phyloP scores from a whole-genome alignment of 2,329 filamentous ascomycete species.

The Venturia pyrina region DNA sequence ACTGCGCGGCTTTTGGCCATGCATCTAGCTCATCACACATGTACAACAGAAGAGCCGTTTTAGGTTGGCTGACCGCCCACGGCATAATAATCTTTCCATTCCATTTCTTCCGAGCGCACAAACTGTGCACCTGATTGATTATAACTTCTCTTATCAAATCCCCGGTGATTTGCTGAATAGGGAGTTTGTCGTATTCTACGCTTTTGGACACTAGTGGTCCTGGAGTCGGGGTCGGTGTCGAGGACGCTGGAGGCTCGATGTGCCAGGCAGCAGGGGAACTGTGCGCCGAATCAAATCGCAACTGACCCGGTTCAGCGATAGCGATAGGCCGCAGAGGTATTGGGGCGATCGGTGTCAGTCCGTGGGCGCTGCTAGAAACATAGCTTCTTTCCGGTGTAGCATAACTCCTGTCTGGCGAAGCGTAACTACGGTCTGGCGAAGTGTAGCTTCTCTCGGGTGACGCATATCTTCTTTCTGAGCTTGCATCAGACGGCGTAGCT shows the following conservation, averaged over 20 bases:
- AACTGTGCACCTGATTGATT: constrained; percentile 5
- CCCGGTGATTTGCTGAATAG: neutral
- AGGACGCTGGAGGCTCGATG: neutral
- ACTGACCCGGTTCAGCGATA: neutral
- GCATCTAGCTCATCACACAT: constrained; percentile 30
- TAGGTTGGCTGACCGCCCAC: constrained; percentile 30
- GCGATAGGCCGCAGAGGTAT: constrained; percentile 24
- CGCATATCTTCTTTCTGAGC: constrained; percentile 23
- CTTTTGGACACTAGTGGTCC: constrained; percentile 2
- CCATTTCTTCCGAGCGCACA: constrained; percentile 4
- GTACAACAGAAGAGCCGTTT: constrained; percentile 27
- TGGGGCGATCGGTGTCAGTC: constrained; percentile 25
- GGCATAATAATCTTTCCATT: constrained; percentile 5
- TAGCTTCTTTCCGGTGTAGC: constrained; percentile 23
- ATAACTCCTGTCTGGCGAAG: neutral
- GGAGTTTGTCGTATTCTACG: constrained; percentile 1
- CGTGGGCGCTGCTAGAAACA: constrained; percentile 4
- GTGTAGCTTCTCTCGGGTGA: constrained; percentile 17
- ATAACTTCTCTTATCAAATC: constrained; percentile 1
- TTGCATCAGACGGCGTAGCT: constrained; percentile 26
- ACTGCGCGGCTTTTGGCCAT: constrained; percentile 28
- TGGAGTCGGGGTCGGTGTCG: neutral
- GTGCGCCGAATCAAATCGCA: constrained; percentile 9
- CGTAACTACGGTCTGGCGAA: constrained; percentile 18
- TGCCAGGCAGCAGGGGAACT: constrained; percentile 1